A percentile compares a stretch with the other conserved stretches of the same genome.
These are phyloP conservation scores for Ophiosphaerella narmari DNA, from an alignment of 2,329 filamentous ascomycete genomes.

Conservation along the genomic window DNA sequence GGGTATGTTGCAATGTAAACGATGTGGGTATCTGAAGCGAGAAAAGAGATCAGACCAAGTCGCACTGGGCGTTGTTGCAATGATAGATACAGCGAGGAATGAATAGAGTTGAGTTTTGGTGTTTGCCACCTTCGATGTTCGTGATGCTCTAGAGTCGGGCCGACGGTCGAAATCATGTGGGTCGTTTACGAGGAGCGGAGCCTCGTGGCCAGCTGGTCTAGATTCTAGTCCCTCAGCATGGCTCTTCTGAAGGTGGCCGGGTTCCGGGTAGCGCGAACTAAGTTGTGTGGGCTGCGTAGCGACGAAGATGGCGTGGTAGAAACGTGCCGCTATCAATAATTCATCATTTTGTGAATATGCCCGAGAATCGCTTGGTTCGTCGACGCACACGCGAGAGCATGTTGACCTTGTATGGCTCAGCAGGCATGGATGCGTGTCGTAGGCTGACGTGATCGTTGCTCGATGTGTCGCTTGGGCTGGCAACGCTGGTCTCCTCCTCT, in stretches of 20 bases:
- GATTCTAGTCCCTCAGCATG: constrained; percentile 25
- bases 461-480: constrained; percentile 42
- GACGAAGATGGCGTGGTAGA: constrained; percentile 19
- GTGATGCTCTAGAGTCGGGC: constrained; percentile 13
- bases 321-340: neutral
- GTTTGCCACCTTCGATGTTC: constrained; percentile 4
- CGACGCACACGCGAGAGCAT: constrained; percentile 41
- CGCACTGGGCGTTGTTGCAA: constrained; percentile 13
- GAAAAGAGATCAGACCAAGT: constrained; percentile 9
- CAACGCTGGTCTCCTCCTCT: constrained; percentile 34
- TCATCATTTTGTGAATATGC: constrained; percentile 42
- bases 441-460: constrained; percentile 39
- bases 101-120: constrained; percentile 22
- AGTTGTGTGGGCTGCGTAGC: constrained; percentile 19
- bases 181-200: constrained; percentile 5
- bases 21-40: constrained; percentile 7
- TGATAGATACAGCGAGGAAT: constrained; percentile 19
- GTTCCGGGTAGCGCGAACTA: constrained; percentile 11
- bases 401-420: constrained; percentile 34
- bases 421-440: constrained; percentile 35
- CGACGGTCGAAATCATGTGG: constrained; percentile 17
- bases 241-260: constrained; percentile 15
- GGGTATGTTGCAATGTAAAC: constrained; percentile 4
- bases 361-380: constrained; percentile 44
- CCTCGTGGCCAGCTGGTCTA: constrained; percentile 20